Evolutionary conservation across 2,329 filamentous ascomycete genomes (phyloP).

Genomic region (Diplodia seriata): DNA sequence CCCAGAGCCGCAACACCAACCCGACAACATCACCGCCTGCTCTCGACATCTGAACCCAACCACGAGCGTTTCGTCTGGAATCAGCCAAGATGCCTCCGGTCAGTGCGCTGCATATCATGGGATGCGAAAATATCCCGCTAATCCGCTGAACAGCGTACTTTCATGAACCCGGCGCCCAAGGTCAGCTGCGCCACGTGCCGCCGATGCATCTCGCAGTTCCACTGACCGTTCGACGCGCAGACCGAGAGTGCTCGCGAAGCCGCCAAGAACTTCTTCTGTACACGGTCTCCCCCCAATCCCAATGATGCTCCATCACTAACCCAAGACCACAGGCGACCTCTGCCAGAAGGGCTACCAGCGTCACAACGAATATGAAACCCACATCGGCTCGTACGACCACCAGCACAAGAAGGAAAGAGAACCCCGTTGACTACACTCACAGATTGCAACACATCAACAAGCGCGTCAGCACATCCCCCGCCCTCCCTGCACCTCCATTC

Average conservation of each 20-base stretch:
- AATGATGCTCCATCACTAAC: background rate
- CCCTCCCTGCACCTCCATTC: background rate
- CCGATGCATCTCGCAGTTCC: background rate
- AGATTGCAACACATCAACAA: conserved; percentile 32
- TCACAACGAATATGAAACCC: conserved; percentile 95
- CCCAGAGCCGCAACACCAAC: conserved; percentile 29
- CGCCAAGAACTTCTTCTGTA: conserved; percentile 79
- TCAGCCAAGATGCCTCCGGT: conserved; percentile 62
- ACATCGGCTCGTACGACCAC: conserved; percentile 94
- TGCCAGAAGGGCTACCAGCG: conserved; percentile 95
- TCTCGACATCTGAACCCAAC: background rate
- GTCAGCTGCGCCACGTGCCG: conserved; percentile 38
- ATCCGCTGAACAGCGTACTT: conserved; percentile 48
- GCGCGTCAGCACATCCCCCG: background rate
- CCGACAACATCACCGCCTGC: background rate
- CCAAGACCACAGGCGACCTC: conserved; percentile 63
- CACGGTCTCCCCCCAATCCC: background rate
- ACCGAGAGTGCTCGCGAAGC: conserved; percentile 75
- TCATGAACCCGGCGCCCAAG: conserved; percentile 57
- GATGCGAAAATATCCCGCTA: background rate
- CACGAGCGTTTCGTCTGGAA: background rate
- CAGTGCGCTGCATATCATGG: conserved; percentile 37
- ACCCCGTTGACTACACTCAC: conserved; percentile 33
- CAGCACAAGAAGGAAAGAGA: conserved; percentile 76
- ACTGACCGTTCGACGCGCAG: conserved; percentile 41